Evolutionary conservation across 106 monocot genomes (phyloP).

Genomic region (Dendrobium catenatum): DNA sequence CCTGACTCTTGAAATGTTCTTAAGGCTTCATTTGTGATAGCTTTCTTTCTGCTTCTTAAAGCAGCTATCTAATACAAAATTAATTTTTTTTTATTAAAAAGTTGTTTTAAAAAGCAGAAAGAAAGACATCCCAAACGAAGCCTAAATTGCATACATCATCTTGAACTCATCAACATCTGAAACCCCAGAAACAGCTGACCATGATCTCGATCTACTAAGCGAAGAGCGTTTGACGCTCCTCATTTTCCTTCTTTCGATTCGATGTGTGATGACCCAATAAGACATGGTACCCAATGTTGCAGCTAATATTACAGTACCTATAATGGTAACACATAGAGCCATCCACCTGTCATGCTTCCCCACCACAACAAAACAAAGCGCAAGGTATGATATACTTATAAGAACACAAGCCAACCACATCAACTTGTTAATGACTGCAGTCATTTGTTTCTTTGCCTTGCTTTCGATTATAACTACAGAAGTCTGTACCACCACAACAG

Average conservation of each 20-base stretch:
- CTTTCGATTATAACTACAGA: slow-evolving; percentile 60
- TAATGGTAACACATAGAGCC: slow-evolving; percentile 39
- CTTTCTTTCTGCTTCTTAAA: too few relatives aligned
- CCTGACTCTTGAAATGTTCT: neutral
- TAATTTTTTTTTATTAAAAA: too few relatives aligned
- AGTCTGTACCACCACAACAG: slow-evolving; percentile 68
- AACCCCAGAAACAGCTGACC: slow-evolving; percentile 23
- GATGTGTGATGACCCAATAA: slow-evolving; percentile 47
- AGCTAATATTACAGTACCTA: slow-evolving; percentile 41
- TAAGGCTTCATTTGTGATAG: slow-evolving; percentile 4
- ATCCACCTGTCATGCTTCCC: slow-evolving; percentile 34
- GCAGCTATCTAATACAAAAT: too few relatives aligned
- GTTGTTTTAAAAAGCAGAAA: too few relatives aligned
- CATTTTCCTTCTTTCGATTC: slow-evolving; percentile 45
- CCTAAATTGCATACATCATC: slow-evolving; percentile 48
- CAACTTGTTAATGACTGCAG: slow-evolving; percentile 59
- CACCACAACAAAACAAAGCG: slow-evolving; percentile 51
- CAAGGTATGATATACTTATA: slow-evolving; percentile 50
- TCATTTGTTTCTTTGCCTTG: slow-evolving; percentile 65
- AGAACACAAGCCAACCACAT: slow-evolving; percentile 78
- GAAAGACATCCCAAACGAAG: too few relatives aligned
- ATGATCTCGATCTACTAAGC: slow-evolving; percentile 33
- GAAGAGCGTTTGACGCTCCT: slow-evolving; percentile 24
- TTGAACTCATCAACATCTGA: slow-evolving; percentile 46
- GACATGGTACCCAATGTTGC: slow-evolving; percentile 48